Base-by-base conservation (phyloP, 768 basidiomycete genomes). In the Suillus hirtellus region DNA sequence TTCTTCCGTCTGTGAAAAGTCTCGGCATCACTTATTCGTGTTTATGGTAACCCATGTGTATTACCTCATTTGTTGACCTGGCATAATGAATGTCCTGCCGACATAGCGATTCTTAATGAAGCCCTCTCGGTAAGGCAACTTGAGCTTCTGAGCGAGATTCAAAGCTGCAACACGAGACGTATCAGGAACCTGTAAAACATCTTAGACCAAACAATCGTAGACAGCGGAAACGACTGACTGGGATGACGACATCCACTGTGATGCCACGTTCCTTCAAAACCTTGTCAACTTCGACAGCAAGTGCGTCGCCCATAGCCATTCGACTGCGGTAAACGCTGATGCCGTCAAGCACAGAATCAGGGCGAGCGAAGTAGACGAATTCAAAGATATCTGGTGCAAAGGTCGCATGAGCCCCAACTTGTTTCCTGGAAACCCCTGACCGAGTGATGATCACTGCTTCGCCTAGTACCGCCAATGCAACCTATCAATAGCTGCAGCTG, bases 51-150 rank as follows among this genome's bases (percentile, higher is more conserved):
- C 21, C 17, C 19, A 64, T 42, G 38, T 12, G 40, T 21, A 65
- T 46, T 71, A 87, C 93, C 95, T 86, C 88, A 94, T 90, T 75
- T 93, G 90, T 75, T 99, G 97, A 21, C 96, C 96, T 9, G 97
- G 96, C 97, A 99, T 99, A 77, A 99, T 99, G 75, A 99, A 99
- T 0, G 97, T 99, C 67, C 97, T 81, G 3, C 96, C 97, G 37
- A 99, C 94, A 77, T 99, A 99, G 35, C 97, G 88, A 76, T 99
- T 99, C 81, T 99, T 99, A 69, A 99, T 87, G 75, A 99, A 99
- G 1, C 96, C 97, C 78, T 99, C 97, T 53, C 97, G 87, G 75
- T 99, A 99, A 5, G 97, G 96, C 35, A 99, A 79, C 8, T 84
- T 73, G 47, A 99, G 81, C 70, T 88, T 90, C 73, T 99, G 96